A percentile compares a stretch with the other conserved stretches of the same genome.
Evolutionary conservation across 805 yeast genomes (phyloP).

Genomic region (Zygotorulaspora danielsina): DNA sequence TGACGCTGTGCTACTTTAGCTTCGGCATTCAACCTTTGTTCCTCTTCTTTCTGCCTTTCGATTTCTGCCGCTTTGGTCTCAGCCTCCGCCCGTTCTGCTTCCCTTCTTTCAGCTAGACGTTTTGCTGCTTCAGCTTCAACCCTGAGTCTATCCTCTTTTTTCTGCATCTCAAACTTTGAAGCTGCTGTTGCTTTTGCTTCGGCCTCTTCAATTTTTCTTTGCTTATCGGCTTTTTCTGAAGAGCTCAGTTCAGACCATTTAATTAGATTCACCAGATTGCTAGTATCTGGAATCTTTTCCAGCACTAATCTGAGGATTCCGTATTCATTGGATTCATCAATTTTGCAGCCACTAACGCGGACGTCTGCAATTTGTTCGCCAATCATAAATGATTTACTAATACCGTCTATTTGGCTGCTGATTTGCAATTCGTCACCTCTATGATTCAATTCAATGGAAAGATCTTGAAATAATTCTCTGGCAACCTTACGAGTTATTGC

Average conservation of each 20-base stretch:
- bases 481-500: slow-evolving; percentile 23
- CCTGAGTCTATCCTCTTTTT: slow-evolving; percentile 7
- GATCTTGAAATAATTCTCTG: slow-evolving; percentile 27
- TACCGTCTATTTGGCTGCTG: slow-evolving; percentile 20
- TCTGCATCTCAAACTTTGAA: background rate
- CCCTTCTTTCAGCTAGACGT: slow-evolving; percentile 6
- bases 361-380: slow-evolving; percentile 24
- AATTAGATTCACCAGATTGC: slow-evolving; percentile 11
- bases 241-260: slow-evolving; percentile 16
- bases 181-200: background rate
- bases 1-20: slow-evolving; percentile 1
- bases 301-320: slow-evolving; percentile 20
- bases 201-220: background rate
- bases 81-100: background rate
- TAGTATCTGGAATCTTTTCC: slow-evolving; percentile 4
- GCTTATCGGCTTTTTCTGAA: slow-evolving; percentile 4
- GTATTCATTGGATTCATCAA: slow-evolving; percentile 15
- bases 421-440: slow-evolving; percentile 25
- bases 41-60: background rate
- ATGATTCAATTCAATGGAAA: slow-evolving; percentile 27
- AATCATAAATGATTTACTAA: slow-evolving; percentile 22
- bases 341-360: slow-evolving; percentile 22
- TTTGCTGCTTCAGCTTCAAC: slow-evolving; percentile 6
- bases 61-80: background rate
- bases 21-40: slow-evolving; percentile 1